phyloP scores from a whole-genome alignment of 805 yeast genomes.

The Kazachstania bromeliacearum region DNA sequence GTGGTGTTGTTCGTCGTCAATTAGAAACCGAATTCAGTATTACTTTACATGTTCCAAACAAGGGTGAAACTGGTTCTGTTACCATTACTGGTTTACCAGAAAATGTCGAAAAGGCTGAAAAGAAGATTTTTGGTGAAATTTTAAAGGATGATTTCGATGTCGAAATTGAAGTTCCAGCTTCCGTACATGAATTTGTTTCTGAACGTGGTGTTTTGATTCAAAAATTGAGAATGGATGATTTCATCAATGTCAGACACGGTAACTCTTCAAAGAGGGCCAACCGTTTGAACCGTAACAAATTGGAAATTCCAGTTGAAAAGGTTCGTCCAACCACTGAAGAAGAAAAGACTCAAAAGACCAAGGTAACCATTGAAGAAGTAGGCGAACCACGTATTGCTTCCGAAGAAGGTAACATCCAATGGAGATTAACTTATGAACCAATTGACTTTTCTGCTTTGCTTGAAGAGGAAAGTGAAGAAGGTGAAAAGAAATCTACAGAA shows the following conservation, averaged over 20 bases:
- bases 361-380: conserved; percentile 39
- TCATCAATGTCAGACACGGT: conserved; percentile 54
- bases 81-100: conserved; percentile 59
- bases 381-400: conserved; percentile 16
- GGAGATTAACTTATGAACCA: conserved; percentile 48
- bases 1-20: conserved; percentile 63
- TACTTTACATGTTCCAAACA: conserved; percentile 56
- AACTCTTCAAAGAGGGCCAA: conserved; percentile 40
- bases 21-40: conserved; percentile 65
- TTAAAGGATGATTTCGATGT: conserved; percentile 49
- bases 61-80: conserved; percentile 41
- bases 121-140: conserved; percentile 44
- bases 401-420: conserved; percentile 40
- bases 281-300: conserved; percentile 36
- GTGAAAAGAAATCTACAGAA: conserved; percentile 35
- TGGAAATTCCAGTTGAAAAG: conserved; percentile 40
- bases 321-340: conserved; percentile 34
- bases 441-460: conserved; percentile 24
- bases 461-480: conserved; percentile 38
- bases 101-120: conserved; percentile 52
- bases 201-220: conserved; percentile 59
- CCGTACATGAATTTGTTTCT: conserved; percentile 49
- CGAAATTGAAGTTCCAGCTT: conserved; percentile 48
- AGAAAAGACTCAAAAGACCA: conserved; percentile 27
- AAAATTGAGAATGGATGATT: conserved; percentile 41